Conservation (phyloP, 2,329 filamentous ascomycete species). For the Ophiobolus disseminans region DNA sequence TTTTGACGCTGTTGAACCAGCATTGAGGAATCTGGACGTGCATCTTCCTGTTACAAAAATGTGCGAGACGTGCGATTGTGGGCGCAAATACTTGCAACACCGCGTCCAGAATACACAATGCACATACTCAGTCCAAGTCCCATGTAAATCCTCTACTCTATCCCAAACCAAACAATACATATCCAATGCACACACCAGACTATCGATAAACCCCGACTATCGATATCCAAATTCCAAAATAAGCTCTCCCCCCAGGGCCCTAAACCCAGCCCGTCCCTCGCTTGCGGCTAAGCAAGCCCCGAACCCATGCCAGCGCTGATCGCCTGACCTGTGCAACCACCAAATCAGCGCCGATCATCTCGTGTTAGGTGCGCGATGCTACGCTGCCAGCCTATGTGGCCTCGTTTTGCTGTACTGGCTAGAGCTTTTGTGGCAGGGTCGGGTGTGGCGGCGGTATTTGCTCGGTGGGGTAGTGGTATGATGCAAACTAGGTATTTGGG, state of each 20-base stretch:
- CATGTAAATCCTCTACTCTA: too few relatives aligned
- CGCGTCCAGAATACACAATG: too few relatives aligned
- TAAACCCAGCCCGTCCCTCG: slow-evolving; percentile 8
- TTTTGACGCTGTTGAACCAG: too few relatives aligned
- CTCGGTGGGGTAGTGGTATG: slow-evolving; percentile 2
- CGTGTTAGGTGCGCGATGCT: slow-evolving; percentile 17
- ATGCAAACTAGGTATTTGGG: too few relatives aligned
- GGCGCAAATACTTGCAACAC: too few relatives aligned
- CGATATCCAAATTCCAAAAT: slow-evolving; percentile 14
- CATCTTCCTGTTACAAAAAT: too few relatives aligned
- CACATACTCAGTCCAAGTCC: too few relatives aligned
- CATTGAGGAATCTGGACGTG: too few relatives aligned
- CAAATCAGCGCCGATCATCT: slow-evolving; percentile 15
- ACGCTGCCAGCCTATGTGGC: slow-evolving; percentile 2
- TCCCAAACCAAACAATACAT: too few relatives aligned
- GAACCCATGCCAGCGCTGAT: slow-evolving; percentile 5
- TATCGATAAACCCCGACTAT: slow-evolving; percentile 8
- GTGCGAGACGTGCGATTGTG: too few relatives aligned
- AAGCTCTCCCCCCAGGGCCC: not conserved
- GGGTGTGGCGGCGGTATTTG: slow-evolving; percentile 1
- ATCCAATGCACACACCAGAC: not conserved
- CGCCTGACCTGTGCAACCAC: slow-evolving; percentile 4
- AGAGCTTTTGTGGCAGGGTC: slow-evolving; percentile 2
- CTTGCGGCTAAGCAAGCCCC: slow-evolving; percentile 12
- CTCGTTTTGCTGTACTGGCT: not conserved